Conservation (phyloP, 2,329 filamentous ascomycete genomes). For the Byssothecium circinans region DNA sequence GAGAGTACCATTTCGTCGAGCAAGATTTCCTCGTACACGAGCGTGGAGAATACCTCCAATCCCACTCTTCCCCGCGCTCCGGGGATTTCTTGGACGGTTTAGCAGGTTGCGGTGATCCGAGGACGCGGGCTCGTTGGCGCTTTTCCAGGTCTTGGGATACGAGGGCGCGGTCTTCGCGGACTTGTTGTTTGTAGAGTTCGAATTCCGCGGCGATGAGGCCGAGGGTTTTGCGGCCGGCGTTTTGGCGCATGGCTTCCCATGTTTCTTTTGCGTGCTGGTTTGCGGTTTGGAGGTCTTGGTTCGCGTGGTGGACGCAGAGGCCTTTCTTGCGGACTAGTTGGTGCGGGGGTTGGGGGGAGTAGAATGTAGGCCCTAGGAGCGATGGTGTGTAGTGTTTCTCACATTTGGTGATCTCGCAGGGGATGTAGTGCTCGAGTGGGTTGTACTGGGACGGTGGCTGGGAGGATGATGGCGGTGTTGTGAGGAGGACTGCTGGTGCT, state of each 20-base stretch:
- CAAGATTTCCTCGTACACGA: slow-evolving; percentile 30
- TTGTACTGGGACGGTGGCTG: slow-evolving; percentile 28
- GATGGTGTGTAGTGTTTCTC: slow-evolving; percentile 27
- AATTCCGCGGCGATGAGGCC: slow-evolving; percentile 32
- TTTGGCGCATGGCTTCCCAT: slow-evolving; percentile 34
- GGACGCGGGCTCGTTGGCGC: slow-evolving; percentile 15
- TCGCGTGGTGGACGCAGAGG: slow-evolving; percentile 32
- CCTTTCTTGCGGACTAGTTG: slow-evolving; percentile 27
- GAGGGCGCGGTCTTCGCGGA: slow-evolving; percentile 17
- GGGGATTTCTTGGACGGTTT: background rate
- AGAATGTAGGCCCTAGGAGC: slow-evolving; percentile 30
- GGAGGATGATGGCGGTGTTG: slow-evolving; percentile 5
- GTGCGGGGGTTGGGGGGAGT: slow-evolving; percentile 32
- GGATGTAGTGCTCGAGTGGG: slow-evolving; percentile 33
- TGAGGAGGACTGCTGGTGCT: slow-evolving; percentile 15
- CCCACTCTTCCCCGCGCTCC: slow-evolving; percentile 13
- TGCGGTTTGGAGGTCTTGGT: slow-evolving; percentile 28
- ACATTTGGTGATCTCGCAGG: slow-evolving; percentile 31
- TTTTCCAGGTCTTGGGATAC: slow-evolving; percentile 14
- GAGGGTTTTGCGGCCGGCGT: slow-evolving; percentile 37
- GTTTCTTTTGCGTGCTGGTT: slow-evolving; percentile 27
- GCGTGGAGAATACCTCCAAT: slow-evolving; percentile 32
- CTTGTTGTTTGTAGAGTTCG: slow-evolving; percentile 21
- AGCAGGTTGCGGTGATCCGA: slow-evolving; percentile 2
- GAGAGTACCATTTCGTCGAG: slow-evolving; percentile 21